Base-by-base conservation (phyloP, 805 yeast genomes). In the Dipodascopsis tothii region DNA sequence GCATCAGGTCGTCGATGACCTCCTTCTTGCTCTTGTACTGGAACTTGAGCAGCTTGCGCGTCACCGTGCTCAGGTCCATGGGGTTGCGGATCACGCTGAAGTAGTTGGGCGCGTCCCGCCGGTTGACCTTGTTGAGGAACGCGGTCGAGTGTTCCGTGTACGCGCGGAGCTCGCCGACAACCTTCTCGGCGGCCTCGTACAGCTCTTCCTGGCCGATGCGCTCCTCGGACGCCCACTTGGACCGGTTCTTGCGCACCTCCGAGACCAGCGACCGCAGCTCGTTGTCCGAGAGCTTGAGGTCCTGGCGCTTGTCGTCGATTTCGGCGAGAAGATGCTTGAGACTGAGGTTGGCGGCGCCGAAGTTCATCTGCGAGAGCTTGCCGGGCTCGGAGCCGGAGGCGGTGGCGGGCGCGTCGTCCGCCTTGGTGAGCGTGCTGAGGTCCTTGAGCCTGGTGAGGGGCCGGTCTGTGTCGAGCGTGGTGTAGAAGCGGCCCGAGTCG, bases 91-190 rank as follows among this genome's bases (percentile, higher is more conserved):
- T 90, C 34, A 92, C 73, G 44, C 81, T 80, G 52, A 86, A 86
- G 64, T 92, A 92, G 60, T 92, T 92, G 5, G 98, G 99, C 0
- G 99, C 99, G 58, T 92, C 99, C 44, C 98, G 74, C 60, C 92
- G 92, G 46, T 92, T 85, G n/a, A 92, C 99, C 59, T 85, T 84
- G 65, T 88, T 92, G 53, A 92, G 70, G 59, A 92, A 92, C 0
- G 97, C 95, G 1, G 96, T 87, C 0, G 96, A 87, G 64, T 92
- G 97, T 58, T 92, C 96, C 0, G 98, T 90, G 55, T 82, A 85
- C 4, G 90, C 84, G 58, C 98, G 73, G 25, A 92, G 67, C 56
- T 92, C 97, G 51, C 80, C 67, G 0, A 90, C 88, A 1, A 92
- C 98, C 58, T 87, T 88, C 56, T 92, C 99, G 57, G 96, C 90